Evolutionary conservation across 2,329 filamentous ascomycete genomes (phyloP).

Genomic region (Neofusicoccum umdonicola): DNA sequence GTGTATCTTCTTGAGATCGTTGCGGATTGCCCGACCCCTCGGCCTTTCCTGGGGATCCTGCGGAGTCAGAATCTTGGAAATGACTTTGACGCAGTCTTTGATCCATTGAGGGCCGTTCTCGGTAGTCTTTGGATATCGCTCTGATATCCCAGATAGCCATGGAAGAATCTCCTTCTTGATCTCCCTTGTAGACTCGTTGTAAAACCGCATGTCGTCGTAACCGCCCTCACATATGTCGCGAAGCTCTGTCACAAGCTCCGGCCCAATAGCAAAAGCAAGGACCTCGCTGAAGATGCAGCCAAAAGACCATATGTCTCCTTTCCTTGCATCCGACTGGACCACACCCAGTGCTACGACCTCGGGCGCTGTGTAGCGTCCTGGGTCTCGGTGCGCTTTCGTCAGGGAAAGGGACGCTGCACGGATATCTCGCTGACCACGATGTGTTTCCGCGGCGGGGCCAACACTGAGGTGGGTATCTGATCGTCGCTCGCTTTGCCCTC

Average conservation of each 20-base stretch:
- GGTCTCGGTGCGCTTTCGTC: background rate
- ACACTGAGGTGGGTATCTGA: too few relatives aligned
- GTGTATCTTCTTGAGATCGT: background rate
- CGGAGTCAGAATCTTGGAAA: background rate
- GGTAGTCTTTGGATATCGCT: background rate
- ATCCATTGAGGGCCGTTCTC: background rate
- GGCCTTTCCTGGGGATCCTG: background rate
- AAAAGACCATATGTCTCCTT: conserved; percentile 21
- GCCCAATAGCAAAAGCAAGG: conserved; percentile 5
- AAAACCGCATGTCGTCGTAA: background rate
- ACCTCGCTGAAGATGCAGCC: conserved; percentile 18
- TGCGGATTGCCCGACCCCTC: background rate
- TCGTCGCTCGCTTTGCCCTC: too few relatives aligned
- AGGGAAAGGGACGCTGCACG: background rate
- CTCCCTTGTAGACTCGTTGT: background rate
- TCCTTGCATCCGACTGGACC: background rate
- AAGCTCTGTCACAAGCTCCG: background rate
- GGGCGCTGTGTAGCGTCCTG: background rate
- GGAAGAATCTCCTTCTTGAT: background rate
- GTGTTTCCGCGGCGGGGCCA: background rate
- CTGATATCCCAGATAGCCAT: background rate
- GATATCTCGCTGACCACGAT: background rate
- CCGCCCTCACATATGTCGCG: background rate
- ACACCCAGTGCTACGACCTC: background rate
- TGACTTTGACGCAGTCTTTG: background rate